Base-by-base conservation (phyloP, 2,329 filamentous ascomycete species). In the Plenodomus lindquistii region DNA sequence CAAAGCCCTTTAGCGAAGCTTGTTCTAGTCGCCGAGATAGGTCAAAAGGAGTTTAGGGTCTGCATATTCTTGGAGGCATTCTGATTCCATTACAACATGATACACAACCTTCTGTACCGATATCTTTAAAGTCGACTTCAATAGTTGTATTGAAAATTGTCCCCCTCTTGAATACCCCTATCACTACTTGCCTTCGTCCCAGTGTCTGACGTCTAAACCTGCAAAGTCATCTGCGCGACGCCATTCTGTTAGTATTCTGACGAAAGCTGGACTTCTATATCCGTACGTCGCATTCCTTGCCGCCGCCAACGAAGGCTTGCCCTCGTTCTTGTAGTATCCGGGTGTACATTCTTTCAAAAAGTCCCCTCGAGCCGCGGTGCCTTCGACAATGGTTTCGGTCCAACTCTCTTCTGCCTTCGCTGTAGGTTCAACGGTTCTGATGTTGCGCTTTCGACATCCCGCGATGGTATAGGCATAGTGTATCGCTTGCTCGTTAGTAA, bases 331-430 rank as follows among this genome's bases (percentile, higher is more conserved):
- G 34, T 78, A 65, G 55, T 83, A 84, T 11, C 77, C 73, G 0
- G 81, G 81, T n/a, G 80, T 82, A 65, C 82, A 85, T 13, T 77
- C 72, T 4, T 65, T 60, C 17, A 79, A 46, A 7, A 70, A 66
- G 2, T 66, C 69, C 0, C 73, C 72, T 34, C 77, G 73, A 21
- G 72, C 71, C 7, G 65, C 66, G 0, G 77, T 77, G 1, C 72
- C 69, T 42, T 62, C 62, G 57, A 78, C 59, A 37, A 79, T 72
- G 40, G 67, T 57, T 19, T 57, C 55, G 1, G 73, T 67, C 79
- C 80, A 84, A 2, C 63, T 73, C 42, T 81, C 74, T 58, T 81
- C 78, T 0, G 73, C 79, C 19, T 74, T 71, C 2, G 47, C 43
- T 0, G 73, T 77, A 1, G 77, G 73, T 59, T 84, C 80, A 22